Evolutionary conservation across 345 rosid genomes (phyloP).

Genomic region (Isatis tinctoria): DNA sequence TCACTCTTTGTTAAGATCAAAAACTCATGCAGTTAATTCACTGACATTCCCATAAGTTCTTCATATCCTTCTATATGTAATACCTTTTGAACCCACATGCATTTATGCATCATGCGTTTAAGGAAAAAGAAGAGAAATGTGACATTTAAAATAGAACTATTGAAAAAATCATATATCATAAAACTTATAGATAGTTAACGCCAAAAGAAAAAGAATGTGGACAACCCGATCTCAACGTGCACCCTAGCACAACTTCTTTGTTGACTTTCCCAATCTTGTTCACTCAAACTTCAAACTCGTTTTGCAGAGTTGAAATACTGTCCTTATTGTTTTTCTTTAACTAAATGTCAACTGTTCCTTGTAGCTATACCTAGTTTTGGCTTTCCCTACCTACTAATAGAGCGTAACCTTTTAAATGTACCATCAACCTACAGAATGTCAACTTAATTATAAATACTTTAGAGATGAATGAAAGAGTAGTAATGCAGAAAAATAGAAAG

Average conservation of each 20-base stretch:
- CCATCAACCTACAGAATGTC: not conserved
- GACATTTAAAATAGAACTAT: not conserved
- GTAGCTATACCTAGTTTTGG: not conserved
- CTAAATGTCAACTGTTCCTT: not conserved
- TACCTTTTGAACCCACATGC: not conserved
- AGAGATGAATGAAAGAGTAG: not conserved
- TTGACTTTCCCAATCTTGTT: not conserved
- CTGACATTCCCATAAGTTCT: not conserved
- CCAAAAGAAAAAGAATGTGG: not conserved
- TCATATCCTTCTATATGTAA: not conserved
- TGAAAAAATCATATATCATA: not conserved
- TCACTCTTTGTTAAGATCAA: not conserved
- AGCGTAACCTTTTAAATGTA: not conserved
- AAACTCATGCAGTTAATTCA: not conserved
- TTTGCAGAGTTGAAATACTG: not conserved
- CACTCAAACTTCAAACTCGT: not conserved
- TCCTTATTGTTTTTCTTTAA: not conserved
- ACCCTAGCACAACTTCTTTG: conserved; percentile 9
- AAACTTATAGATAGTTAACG: not conserved
- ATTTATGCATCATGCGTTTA: not conserved
- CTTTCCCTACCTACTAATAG: conserved; percentile 1
- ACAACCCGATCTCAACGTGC: not conserved
- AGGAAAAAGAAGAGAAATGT: not conserved
- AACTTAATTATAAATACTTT: not conserved
- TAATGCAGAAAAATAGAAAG: conserved; percentile 4